A percentile compares a stretch with the other conserved stretches of the same genome.
Conservation (phyloP, 163 green algal species). For the Scenedesmus sp. region DNA sequence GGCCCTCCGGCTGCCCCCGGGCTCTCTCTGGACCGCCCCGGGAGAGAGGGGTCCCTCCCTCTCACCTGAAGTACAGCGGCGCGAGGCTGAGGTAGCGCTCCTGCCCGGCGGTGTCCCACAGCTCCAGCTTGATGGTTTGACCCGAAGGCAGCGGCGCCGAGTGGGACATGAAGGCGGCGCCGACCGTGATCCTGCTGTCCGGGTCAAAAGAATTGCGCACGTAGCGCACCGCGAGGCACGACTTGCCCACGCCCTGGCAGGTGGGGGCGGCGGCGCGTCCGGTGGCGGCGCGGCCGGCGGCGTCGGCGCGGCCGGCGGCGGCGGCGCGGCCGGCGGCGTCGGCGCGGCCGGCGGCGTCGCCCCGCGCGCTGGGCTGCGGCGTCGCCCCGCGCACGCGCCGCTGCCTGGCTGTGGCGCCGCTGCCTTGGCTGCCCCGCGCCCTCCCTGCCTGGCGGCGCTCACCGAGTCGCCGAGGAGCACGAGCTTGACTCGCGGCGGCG, state of each 20-base stretch:
- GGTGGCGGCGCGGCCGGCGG: too few relatives aligned
- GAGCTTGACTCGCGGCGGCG: conserved; percentile 67
- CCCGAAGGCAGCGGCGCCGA: conserved; percentile 66
- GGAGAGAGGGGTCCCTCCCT: too few relatives aligned
- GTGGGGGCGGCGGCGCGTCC: too few relatives aligned
- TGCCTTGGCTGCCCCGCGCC: too few relatives aligned
- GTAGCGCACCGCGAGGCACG: conserved; percentile 80
- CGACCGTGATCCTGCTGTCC: conserved; percentile 71
- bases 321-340: too few relatives aligned
- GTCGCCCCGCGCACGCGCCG: too few relatives aligned
- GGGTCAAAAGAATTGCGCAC: conserved; percentile 71
- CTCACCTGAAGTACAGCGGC: conserved; percentile 82
- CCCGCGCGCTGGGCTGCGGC: too few relatives aligned
- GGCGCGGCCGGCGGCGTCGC: too few relatives aligned
- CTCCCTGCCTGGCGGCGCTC: neutral
- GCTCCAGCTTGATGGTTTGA: conserved; percentile 75
- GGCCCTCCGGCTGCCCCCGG: too few relatives aligned
- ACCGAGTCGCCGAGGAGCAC: conserved; percentile 83
- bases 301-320: too few relatives aligned
- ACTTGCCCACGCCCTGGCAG: conserved; percentile 80
- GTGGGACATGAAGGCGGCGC: conserved; percentile 78
- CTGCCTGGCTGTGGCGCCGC: too few relatives aligned
- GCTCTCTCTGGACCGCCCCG: too few relatives aligned
- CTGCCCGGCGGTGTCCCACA: conserved; percentile 86
- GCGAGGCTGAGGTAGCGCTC: conserved; percentile 81